A percentile compares a stretch with the other conserved stretches of the same genome.
These are phyloP conservation scores for Saururus chinensis DNA, from an alignment of 164 flowering plant species.

Conservation along the genomic window DNA sequence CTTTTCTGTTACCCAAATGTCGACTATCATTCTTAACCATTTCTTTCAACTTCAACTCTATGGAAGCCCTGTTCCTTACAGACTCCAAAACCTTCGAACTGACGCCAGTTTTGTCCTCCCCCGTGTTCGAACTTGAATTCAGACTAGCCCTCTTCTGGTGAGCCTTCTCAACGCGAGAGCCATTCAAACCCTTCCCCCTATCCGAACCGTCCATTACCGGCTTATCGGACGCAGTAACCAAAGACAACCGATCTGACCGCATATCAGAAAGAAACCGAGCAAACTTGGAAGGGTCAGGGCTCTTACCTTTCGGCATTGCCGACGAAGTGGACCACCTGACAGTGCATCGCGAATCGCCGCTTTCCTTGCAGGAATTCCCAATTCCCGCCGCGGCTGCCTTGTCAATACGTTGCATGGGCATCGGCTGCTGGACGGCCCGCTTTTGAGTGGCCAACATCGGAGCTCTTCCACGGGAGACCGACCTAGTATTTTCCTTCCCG, in stretches of 20 bases:
- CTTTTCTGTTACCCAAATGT: not conserved
- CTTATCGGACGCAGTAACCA: constrained; percentile 11
- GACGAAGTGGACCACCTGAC: constrained; percentile 52
- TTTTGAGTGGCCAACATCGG: constrained; percentile 24
- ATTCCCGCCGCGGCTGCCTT: constrained; percentile 22
- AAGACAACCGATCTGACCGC: constrained; percentile 31
- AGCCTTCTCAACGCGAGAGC: constrained; percentile 11
- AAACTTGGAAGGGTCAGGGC: constrained; percentile 66
- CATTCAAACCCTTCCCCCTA: constrained; percentile 5
- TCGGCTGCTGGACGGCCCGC: constrained; percentile 31
- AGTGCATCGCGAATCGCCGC: constrained; percentile 9
- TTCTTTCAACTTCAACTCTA: not conserved
- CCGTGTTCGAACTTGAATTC: constrained; percentile 8
- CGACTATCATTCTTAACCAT: not conserved
- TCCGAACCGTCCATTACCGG: constrained; percentile 4
- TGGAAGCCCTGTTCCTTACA: constrained; percentile 1
- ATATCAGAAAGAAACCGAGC: constrained; percentile 35
- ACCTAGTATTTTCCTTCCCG: constrained; percentile 48
- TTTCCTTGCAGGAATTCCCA: constrained; percentile 1
- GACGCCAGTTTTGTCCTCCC: constrained; percentile 9
- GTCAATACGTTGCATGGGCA: constrained; percentile 35
- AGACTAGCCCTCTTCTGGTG: constrained; percentile 11
- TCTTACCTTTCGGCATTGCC: constrained; percentile 72
- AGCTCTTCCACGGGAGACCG: constrained; percentile 18
- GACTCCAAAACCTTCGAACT: constrained; percentile 13